Conservation (phyloP, 2,329 filamentous ascomycete species). For the Podosphaera fusca region DNA sequence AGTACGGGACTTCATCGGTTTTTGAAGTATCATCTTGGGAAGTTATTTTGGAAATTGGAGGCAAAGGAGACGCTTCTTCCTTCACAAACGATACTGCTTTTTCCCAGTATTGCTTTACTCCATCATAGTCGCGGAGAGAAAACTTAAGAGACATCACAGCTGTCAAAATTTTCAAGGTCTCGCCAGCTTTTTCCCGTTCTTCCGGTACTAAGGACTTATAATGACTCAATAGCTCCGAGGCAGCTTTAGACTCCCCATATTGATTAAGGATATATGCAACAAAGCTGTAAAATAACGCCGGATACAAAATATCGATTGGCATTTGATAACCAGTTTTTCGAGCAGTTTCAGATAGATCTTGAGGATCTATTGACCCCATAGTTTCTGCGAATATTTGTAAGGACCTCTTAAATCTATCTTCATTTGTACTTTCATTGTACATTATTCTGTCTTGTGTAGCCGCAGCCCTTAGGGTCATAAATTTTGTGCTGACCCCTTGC, state of each 20-base stretch:
- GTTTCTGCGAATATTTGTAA: conserved; percentile 11
- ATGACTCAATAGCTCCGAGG: conserved; percentile 30
- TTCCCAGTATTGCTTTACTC: conserved; percentile 44
- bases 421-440: conserved; percentile 3
- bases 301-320: conserved; percentile 12
- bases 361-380: conserved; percentile 8
- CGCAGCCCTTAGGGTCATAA: conserved; percentile 18
- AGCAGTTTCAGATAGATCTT: conserved; percentile 9
- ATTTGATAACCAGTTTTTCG: conserved; percentile 9
- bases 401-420: conserved; percentile 9
- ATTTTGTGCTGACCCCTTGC: conserved; percentile 21
- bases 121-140: conserved; percentile 29
- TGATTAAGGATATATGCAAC: conserved; percentile 31
- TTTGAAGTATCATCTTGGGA: background rate
- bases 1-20: background rate
- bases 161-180: conserved; percentile 25
- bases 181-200: conserved; percentile 4
- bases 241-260: conserved; percentile 29
- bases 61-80: conserved; percentile 18
- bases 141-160: conserved; percentile 46
- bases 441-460: conserved; percentile 8
- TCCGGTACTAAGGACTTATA: conserved; percentile 24
- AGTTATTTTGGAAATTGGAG: conserved; percentile 2
- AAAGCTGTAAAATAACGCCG: conserved; percentile 24
- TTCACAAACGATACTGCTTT: conserved; percentile 31